Percentiles rank a stretch among this genome's conserved stretches.
Conservation (phyloP, 768 basidiomycete species). For the Agaricus blazei region DNA sequence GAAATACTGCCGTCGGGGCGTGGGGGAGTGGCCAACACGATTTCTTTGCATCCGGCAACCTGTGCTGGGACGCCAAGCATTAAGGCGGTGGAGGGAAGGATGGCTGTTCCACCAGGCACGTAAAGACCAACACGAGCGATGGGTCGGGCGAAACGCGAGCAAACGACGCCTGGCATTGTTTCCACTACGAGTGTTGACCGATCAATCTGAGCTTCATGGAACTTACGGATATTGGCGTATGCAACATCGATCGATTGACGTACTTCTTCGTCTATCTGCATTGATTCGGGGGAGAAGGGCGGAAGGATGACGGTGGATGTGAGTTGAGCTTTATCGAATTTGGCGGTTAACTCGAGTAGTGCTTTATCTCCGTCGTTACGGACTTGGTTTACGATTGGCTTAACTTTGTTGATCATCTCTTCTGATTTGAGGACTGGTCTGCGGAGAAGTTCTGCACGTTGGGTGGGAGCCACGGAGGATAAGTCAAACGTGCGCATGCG, state of each 20-base stretch:
- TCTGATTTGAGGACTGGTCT: constrained; percentile 86
- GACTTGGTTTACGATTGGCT: constrained; percentile 89
- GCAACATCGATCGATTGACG: constrained; percentile 83
- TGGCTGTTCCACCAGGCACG: constrained; percentile 95
- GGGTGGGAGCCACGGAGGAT: constrained; percentile 35
- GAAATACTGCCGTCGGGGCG: constrained; percentile 88
- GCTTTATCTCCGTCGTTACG: constrained; percentile 81
- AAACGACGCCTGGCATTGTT: constrained; percentile 97
- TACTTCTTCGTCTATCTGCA: constrained; percentile 57
- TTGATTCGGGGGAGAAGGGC: constrained; percentile 67
- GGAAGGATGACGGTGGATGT: constrained; percentile 68
- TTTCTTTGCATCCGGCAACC: constrained; percentile 89
- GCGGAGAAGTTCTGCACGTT: constrained; percentile 68
- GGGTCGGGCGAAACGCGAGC: constrained; percentile 92
- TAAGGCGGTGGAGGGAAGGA: constrained; percentile 93
- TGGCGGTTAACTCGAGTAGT: constrained; percentile 83
- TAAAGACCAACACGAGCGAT: constrained; percentile 95
- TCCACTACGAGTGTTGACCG: constrained; percentile 72
- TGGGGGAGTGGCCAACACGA: constrained; percentile 96
- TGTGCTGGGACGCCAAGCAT: constrained; percentile 98
- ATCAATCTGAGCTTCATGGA: constrained; percentile 87
- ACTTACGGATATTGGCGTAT: constrained; percentile 86
- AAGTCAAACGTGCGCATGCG: constrained; percentile 75
- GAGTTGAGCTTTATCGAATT: constrained; percentile 83
- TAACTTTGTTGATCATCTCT: constrained; percentile 90